Percentiles rank a stretch among this genome's conserved stretches.
phyloP scores from a whole-genome alignment of 495 filamentous ascomycete species.

The Echria macrotheca region DNA sequence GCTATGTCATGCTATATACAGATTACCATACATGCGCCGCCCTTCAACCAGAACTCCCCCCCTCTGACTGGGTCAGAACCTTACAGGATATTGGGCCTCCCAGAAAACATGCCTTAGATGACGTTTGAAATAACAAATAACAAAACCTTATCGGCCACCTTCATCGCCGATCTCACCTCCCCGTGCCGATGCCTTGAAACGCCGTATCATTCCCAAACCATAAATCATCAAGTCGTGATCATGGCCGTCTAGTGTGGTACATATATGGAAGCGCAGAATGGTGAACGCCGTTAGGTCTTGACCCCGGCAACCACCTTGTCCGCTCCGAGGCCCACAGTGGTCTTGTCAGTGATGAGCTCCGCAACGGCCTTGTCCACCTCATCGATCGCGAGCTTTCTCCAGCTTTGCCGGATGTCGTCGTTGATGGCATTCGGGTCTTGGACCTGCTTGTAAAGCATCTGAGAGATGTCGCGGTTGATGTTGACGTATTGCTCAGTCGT shows the following conservation, averaged over 20 bases:
- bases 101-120: too few relatives aligned
- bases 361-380: constrained; percentile 68
- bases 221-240: not conserved
- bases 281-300: too few relatives aligned
- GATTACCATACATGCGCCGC: too few relatives aligned
- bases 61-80: too few relatives aligned
- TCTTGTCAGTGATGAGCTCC: too few relatives aligned
- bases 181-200: constrained; percentile 16
- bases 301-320: too few relatives aligned
- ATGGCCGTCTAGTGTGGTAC: constrained; percentile 4
- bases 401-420: constrained; percentile 50
- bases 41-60: too few relatives aligned
- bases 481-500: constrained; percentile 79
- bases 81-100: too few relatives aligned
- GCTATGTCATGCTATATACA: too few relatives aligned
- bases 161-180: not conserved
- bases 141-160: constrained; percentile 12
- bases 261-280: not conserved
- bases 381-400: constrained; percentile 64
- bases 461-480: constrained; percentile 79
- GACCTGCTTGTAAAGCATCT: constrained; percentile 78
- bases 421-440: constrained; percentile 51
- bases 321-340: too few relatives aligned
- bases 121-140: too few relatives aligned
- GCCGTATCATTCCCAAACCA: constrained; percentile 13